Percentiles rank a stretch among this genome's conserved stretches.
Evolutionary conservation across 352 stramenopile genomes (phyloP).

Genomic region (Pythium periplocum): DNA sequence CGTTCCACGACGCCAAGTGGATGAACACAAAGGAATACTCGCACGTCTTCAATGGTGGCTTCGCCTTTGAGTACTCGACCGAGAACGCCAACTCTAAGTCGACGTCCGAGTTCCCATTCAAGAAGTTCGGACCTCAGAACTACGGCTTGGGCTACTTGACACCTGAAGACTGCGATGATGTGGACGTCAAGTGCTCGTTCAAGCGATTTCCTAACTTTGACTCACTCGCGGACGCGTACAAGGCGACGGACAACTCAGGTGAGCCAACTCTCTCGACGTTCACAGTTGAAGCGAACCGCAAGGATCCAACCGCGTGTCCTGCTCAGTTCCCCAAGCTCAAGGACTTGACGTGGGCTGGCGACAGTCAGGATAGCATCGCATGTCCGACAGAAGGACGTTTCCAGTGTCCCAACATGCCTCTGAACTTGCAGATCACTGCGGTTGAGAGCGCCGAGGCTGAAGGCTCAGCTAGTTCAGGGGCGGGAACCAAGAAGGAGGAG

Average conservation of each 20-base stretch:
- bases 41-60: constrained; percentile 57
- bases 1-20: constrained; percentile 61
- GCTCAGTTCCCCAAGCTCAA: constrained; percentile 18
- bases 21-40: constrained; percentile 45
- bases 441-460: too few species aligned
- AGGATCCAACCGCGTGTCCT: constrained; percentile 12
- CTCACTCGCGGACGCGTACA: constrained; percentile 37
- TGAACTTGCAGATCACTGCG: not conserved
- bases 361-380: constrained; percentile 2
- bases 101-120: constrained; percentile 60
- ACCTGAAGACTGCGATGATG: constrained; percentile 58
- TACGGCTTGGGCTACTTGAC: constrained; percentile 76
- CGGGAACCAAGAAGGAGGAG: too few species aligned
- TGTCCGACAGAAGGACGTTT: constrained; percentile 24
- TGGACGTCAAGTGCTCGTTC: constrained; percentile 38
- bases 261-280: constrained; percentile 31
- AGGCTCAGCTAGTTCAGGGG: too few species aligned
- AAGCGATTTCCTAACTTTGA: constrained; percentile 65
- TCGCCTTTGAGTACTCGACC: constrained; percentile 79
- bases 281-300: constrained; percentile 12
- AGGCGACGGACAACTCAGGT: constrained; percentile 11
- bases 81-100: constrained; percentile 67
- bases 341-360: constrained; percentile 24
- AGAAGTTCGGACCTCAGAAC: constrained; percentile 51
- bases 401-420: constrained; percentile 30